Percentiles rank a stretch among this genome's conserved stretches.
Evolutionary conservation across 306 rosid species (phyloP).

Genomic region (Glycine tomentella): DNA sequence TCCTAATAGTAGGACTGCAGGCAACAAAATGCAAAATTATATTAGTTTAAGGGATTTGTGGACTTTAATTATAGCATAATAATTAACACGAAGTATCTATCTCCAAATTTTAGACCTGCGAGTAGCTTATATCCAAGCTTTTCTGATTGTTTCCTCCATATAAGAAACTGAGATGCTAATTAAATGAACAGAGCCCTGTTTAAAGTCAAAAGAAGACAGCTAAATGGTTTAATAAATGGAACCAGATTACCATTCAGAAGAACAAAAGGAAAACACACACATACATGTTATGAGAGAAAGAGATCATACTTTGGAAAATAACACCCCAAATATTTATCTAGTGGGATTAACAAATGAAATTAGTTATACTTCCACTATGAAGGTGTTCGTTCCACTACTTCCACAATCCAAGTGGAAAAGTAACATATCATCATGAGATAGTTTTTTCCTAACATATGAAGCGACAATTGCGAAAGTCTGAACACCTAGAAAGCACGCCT

Average conservation of each 20-base stretch:
- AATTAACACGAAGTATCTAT: not conserved
- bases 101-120: constrained; percentile 65
- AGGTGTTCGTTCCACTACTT: constrained; percentile 18
- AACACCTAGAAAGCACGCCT: constrained; percentile 33
- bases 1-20: constrained; percentile 69
- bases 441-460: constrained; percentile 17
- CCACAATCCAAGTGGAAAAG: constrained; percentile 30
- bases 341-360: not conserved
- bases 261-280: constrained; percentile 15
- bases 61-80: constrained; percentile 36
- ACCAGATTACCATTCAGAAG: constrained; percentile 22
- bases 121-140: constrained; percentile 53
- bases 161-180: constrained; percentile 36
- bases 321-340: constrained; percentile 7
- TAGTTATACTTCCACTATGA: not conserved
- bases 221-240: constrained; percentile 29
- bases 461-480: not conserved
- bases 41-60: constrained; percentile 32
- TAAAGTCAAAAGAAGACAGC: constrained; percentile 45
- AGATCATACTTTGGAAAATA: not conserved
- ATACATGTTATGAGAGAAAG: constrained; percentile 19
- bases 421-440: not conserved
- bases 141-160: constrained; percentile 52
- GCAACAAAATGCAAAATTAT: constrained; percentile 39
- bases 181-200: constrained; percentile 48